Evolutionary conservation across 1,284 basidiomycete genomes (phyloP).

Genomic region (Ceratorhiza oryzae-sativae): DNA sequence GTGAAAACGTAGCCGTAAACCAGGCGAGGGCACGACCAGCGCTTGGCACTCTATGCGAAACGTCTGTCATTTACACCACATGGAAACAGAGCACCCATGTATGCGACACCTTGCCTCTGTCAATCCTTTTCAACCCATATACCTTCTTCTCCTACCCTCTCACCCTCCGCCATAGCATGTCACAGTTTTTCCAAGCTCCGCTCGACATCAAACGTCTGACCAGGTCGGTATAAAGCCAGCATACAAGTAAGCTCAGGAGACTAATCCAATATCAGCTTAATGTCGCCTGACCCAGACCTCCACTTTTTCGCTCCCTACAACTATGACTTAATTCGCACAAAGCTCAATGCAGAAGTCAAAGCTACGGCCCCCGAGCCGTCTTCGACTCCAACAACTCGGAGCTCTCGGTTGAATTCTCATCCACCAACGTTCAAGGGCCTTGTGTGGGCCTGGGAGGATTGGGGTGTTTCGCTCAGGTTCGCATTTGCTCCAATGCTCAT

Average conservation of each 20-base stretch:
- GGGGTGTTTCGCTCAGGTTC: conserved; percentile 27
- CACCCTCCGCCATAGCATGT: background rate
- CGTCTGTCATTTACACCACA: background rate
- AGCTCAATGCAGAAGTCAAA: background rate
- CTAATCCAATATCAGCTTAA: background rate
- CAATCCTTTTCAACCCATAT: background rate
- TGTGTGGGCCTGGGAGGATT: conserved; percentile 31
- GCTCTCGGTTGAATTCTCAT: background rate
- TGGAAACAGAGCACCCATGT: background rate
- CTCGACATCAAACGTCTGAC: background rate
- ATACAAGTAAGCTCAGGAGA: background rate
- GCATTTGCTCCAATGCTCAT: background rate
- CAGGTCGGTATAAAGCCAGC: background rate
- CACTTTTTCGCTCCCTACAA: conserved; percentile 5
- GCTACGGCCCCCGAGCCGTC: background rate
- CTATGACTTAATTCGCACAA: background rate
- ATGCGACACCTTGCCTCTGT: background rate
- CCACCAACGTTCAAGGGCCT: conserved; percentile 1
- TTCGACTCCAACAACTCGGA: background rate
- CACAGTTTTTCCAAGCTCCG: no score
- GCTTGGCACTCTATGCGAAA: background rate
- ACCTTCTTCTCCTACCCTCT: background rate
- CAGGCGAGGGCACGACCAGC: background rate
- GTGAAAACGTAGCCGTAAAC: background rate
- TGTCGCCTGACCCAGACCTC: conserved; percentile 3